Evolutionary conservation across 306 rosid genomes (phyloP).

Genomic region (Cicer chorassanicum): DNA sequence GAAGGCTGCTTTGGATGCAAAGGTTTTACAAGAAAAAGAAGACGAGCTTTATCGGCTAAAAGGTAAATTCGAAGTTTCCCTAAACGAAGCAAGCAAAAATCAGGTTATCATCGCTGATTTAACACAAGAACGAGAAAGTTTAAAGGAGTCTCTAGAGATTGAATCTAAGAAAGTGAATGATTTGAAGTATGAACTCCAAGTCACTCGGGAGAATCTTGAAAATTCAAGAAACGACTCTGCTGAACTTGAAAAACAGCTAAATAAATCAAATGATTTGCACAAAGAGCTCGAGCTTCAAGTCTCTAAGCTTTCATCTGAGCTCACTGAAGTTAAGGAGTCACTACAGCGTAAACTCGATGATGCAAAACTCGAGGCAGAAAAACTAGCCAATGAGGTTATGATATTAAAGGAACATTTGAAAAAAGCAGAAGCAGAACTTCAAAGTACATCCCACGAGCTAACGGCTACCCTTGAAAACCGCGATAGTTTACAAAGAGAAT

Average conservation of each 20-base stretch:
- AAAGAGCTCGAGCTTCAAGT: constrained; percentile 61
- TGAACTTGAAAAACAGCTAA: constrained; percentile 56
- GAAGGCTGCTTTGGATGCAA: constrained; percentile 66
- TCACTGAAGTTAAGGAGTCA: constrained; percentile 59
- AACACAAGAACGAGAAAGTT: constrained; percentile 59
- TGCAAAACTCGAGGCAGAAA: constrained; percentile 56
- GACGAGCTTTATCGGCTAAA: constrained; percentile 61
- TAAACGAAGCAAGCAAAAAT: constrained; percentile 50
- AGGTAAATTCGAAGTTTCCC: constrained; percentile 58
- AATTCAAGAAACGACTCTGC: constrained; percentile 67
- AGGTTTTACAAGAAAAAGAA: constrained; percentile 67
- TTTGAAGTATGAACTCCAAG: constrained; percentile 64
- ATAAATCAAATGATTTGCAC: constrained; percentile 50
- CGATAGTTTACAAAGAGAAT: constrained; percentile 66
- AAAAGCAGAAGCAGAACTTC: constrained; percentile 62
- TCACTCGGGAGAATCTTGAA: constrained; percentile 57
- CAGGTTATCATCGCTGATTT: constrained; percentile 56
- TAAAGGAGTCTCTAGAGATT: constrained; percentile 55
- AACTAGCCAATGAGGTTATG: constrained; percentile 59
- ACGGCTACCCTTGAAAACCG: constrained; percentile 53
- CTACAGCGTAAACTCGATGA: constrained; percentile 64
- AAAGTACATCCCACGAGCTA: constrained; percentile 56
- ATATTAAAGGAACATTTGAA: constrained; percentile 56
- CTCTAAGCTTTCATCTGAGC: constrained; percentile 66
- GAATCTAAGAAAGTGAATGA: constrained; percentile 54